These are phyloP conservation scores for Nothophytophthora sp. DNA, from an alignment of 352 stramenopile genomes.

Conservation along the genomic window DNA sequence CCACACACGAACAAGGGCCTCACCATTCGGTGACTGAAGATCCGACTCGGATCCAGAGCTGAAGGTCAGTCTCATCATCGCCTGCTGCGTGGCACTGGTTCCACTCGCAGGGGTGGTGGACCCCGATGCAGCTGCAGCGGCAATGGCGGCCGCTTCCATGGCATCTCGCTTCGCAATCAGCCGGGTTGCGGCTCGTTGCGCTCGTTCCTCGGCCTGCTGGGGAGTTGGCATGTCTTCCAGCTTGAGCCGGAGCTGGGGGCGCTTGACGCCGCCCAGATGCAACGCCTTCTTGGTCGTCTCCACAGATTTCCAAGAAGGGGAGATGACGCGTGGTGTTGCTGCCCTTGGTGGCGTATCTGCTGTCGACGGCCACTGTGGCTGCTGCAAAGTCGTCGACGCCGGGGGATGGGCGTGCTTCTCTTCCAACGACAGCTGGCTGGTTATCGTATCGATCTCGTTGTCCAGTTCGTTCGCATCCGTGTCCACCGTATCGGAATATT, in stretches of 20 bases:
- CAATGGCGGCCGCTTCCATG: constrained; percentile 55
- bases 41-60: constrained; percentile 76
- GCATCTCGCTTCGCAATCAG: constrained; percentile 78
- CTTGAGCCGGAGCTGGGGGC: constrained; percentile 73
- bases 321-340: constrained; percentile 9
- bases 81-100: constrained; percentile 64
- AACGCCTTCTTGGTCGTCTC: constrained; percentile 21
- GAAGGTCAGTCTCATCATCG: constrained; percentile 75
- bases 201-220: constrained; percentile 81
- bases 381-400: not conserved
- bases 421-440: constrained; percentile 48
- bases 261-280: constrained; percentile 32
- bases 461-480: constrained; percentile 34
- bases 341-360: constrained; percentile 12
- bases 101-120: constrained; percentile 10
- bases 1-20: constrained; percentile 3
- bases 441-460: constrained; percentile 34
- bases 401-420: constrained; percentile 35
- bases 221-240: constrained; percentile 88
- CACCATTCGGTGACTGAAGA: constrained; percentile 64
- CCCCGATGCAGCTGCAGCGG: constrained; percentile 22
- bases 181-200: constrained; percentile 69
- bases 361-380: constrained; percentile 2
- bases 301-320: constrained; percentile 24
- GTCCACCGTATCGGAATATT: constrained; percentile 1